Base-by-base conservation (phyloP, 2,329 filamentous ascomycete genomes). In the Pseudofabraea citricarpa region DNA sequence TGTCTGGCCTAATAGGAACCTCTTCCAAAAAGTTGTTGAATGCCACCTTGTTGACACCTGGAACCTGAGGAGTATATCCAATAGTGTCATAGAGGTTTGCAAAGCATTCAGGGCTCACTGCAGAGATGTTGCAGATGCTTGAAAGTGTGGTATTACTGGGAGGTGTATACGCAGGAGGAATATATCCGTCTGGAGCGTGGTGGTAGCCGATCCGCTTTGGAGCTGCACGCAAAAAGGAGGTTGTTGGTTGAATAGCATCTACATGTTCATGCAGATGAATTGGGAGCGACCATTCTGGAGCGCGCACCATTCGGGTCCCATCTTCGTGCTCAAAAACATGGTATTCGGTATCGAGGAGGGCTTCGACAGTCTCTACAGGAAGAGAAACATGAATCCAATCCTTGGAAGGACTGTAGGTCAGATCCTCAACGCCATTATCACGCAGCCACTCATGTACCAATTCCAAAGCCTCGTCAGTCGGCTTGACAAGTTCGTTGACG, bases 101-200 rank as follows among this genome's bases (percentile, higher is more conserved):
- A n/a, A 59, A 48, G 27, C 56, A 59, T 5, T 50, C 36, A 6
- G 51, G 48, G 3, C 54, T 56, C 2, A 50, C 48, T 3, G 42
- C 41, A 13, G 33, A 41, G 9, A 48, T 38, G 19, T 96, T 59
- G 90, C 93, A 69, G 88, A 96, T 68, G 13, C 6, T 31, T 6
- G 27, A 12, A 12, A 31, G 6, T 31, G 27, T 31, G 13, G 27
- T 15, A 31, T 31, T 31, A 12, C 13, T n/a, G 6, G 27, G 27
- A 12, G 27, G 6, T 10, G 6, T 2, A 31, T 31, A 31, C 4
- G 13, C 27, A 12, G 6, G 13, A 10, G 27, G n/a, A n/a, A n/a
- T n/a, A n/a, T n/a, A n/a, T n/a, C n/a, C 27, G 6, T 12, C 13
- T 6, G 27, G 27, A n/a, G 27, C 27, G 10, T 31, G 13, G 27